phyloP scores from a whole-genome alignment of 2,329 filamentous ascomycete genomes.

The Biscogniauxia mediterranea region DNA sequence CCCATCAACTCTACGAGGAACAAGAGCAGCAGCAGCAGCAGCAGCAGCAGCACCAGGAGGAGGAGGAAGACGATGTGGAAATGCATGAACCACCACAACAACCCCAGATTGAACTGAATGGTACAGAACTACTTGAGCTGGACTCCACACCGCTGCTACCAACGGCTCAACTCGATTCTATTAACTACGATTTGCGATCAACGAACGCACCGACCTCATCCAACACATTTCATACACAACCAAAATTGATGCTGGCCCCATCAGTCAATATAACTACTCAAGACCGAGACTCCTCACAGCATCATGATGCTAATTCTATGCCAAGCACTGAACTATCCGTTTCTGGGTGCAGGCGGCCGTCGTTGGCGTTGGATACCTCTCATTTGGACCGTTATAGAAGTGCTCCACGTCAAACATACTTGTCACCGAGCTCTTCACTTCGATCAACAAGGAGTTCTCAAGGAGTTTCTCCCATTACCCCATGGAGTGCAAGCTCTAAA shows the following conservation, averaged over 20 bases:
- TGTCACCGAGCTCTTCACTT: slow-evolving; percentile 35
- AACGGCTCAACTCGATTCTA: slow-evolving; percentile 27
- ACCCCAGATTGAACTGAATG: slow-evolving; percentile 43
- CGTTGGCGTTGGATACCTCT: slow-evolving; percentile 30
- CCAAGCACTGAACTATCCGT: slow-evolving; percentile 6
- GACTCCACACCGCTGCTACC: slow-evolving; percentile 45
- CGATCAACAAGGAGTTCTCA: slow-evolving; percentile 38
- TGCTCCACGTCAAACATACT: slow-evolving; percentile 21
- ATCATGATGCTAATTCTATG: slow-evolving; percentile 12
- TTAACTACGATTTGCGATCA: slow-evolving; percentile 24
- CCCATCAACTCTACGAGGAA: slow-evolving; percentile 16
- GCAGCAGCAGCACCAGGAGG: slow-evolving; percentile 9
- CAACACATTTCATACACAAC: slow-evolving; percentile 6
- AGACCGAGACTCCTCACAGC: not conserved
- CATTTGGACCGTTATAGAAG: slow-evolving; percentile 28
- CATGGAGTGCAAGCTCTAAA: slow-evolving; percentile 36
- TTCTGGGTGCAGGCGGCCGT: slow-evolving; percentile 24
- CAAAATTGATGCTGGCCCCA: slow-evolving; percentile 4
- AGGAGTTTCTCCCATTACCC: slow-evolving; percentile 48
- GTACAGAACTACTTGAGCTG: slow-evolving; percentile 52
- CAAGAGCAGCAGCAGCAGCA: slow-evolving; percentile 16
- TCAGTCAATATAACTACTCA: slow-evolving; percentile 2
- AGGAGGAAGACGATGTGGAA: slow-evolving; percentile 8
- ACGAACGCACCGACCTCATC: slow-evolving; percentile 9
- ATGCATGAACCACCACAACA: slow-evolving; percentile 9